Base-by-base conservation (phyloP, 2,329 filamentous ascomycete genomes). In the Xylariaceae sp. region DNA sequence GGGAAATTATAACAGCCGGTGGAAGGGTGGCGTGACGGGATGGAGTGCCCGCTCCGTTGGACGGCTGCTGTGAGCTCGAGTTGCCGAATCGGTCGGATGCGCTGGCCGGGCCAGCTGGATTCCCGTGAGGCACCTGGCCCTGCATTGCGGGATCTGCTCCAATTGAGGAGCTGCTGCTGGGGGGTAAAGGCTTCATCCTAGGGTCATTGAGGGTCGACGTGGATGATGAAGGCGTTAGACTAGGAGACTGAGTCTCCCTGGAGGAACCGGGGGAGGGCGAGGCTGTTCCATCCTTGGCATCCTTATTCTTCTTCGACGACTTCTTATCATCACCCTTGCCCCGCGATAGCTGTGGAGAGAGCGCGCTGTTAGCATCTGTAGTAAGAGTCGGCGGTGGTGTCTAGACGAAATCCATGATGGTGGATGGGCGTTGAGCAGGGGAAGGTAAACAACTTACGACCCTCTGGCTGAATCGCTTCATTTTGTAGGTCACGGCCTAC, bases 391-490 rank as follows among this genome's bases (percentile, higher is more conserved):
- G 35, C 37, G 47, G 32, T 41, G 50, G 43, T 32, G 37, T 19
- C 31, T n/a, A 50, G 37, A 35, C 40, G 27, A 46, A 35, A 37
- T 12, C 31, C 42, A 37, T 6, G 27, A 31, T 2, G 54, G 19
- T 19, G 19, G 19, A 19, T 19, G 19, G 26, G 27, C 5, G 31
- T 45, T 30, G 19, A n/a, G 43, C 35, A 40, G 45, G 34, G 19
- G 50, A 39, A 52, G 12, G 31, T 40, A 35, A 54, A 49, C 47
- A 19, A 63, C 57, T 62, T 84, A 96, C 91, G 80, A 96, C 91
- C 87, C 89, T 89, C 80, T 95, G 90, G 76, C 91, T 88, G 76
- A 97, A 95, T 73, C 90, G 88, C 80, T 96, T 96, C 92, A 97
- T 96, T 75, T 81, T 46, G 64, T 61, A 64, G 63, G 65, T 62